Evolutionary conservation across 805 yeast species (phyloP).

Genomic region (Candida sphagnicola): DNA sequence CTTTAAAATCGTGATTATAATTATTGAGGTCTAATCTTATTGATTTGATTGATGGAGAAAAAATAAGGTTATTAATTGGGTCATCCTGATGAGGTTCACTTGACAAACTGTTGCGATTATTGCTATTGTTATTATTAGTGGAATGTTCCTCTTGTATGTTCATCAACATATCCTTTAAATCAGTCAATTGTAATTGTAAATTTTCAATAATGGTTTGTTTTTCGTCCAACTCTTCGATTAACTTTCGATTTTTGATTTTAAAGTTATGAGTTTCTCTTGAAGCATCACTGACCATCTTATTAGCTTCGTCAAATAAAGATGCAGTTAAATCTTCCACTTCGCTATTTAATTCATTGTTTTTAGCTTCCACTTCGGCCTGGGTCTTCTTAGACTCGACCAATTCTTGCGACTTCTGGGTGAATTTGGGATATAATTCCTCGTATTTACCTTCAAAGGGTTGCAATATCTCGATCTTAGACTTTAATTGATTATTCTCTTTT

Average conservation of each 20-base stretch:
- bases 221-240: constrained; percentile 55
- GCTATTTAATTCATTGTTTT: constrained; percentile 55
- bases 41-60: constrained; percentile 31
- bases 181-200: constrained; percentile 62
- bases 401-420: constrained; percentile 23
- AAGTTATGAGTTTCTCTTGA: constrained; percentile 59
- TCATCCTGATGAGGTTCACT: neutral
- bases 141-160: constrained; percentile 40
- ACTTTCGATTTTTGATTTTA: constrained; percentile 54
- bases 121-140: neutral
- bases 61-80: constrained; percentile 13
- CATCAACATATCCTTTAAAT: constrained; percentile 58
- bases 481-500: constrained; percentile 28
- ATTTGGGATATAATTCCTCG: constrained; percentile 24
- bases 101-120: neutral
- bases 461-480: constrained; percentile 18
- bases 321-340: constrained; percentile 81
- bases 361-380: constrained; percentile 41
- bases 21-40: constrained; percentile 43
- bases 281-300: constrained; percentile 78
- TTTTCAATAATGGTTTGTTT: constrained; percentile 63
- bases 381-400: neutral
- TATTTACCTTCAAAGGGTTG: constrained; percentile 18
- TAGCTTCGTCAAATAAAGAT: constrained; percentile 78
- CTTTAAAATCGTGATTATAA: constrained; percentile 42